These are phyloP conservation scores for Sarocladium brachiariae DNA, from an alignment of 2,329 filamentous ascomycete species.

Conservation along the genomic window DNA sequence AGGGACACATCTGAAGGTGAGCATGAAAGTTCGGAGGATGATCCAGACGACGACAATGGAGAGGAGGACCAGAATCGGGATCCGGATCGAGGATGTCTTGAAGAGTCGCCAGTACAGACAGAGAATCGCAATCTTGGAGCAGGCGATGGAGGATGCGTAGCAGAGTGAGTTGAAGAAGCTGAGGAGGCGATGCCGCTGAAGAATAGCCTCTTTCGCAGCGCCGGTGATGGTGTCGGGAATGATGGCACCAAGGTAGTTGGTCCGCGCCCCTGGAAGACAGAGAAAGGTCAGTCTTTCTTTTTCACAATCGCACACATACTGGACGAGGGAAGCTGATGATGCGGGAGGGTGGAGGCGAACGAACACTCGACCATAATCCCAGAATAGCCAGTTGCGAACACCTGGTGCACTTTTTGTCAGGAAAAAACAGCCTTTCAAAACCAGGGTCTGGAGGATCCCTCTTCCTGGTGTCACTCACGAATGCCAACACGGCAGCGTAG, in stretches of 20 bases:
- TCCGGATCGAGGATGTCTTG: constrained; percentile 19
- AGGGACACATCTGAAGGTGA: constrained; percentile 26
- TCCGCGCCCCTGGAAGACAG: background rate
- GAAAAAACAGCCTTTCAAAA: background rate
- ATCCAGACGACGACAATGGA: constrained; percentile 20
- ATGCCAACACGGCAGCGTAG: constrained; percentile 17
- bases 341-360: too few species aligned
- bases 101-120: constrained; percentile 25
- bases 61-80: constrained; percentile 21
- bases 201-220: constrained; percentile 1
- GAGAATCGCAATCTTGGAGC: constrained; percentile 23
- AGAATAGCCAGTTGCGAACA: constrained; percentile 1
- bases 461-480: constrained; percentile 15
- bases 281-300: too few species aligned
- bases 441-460: background rate
- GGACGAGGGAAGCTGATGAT: too few species aligned
- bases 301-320: too few species aligned
- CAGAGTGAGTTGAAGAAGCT: constrained; percentile 8
- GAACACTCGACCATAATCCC: constrained; percentile 4
- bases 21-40: constrained; percentile 22
- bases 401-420: background rate
- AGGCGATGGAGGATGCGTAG: constrained; percentile 19
- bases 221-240: constrained; percentile 3
- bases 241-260: background rate
- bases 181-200: constrained; percentile 5